Evolutionary conservation across 2,329 filamentous ascomycete species (phyloP), one percentile per base, ranked within the genome.

Genomic region (Mycocentrospora acerina): DNA sequence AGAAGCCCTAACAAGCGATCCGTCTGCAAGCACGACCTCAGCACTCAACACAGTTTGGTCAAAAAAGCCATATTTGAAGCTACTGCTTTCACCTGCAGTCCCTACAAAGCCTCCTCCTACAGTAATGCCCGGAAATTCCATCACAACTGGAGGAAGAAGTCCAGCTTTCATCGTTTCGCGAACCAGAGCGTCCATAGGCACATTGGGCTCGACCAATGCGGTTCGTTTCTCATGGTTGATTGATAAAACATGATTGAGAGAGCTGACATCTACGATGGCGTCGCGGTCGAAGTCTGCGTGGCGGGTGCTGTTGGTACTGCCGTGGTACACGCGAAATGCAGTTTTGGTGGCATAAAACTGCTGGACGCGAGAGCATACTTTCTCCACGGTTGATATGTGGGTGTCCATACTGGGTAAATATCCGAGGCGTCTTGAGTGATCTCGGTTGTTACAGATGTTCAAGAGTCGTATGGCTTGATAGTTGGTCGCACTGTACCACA

Each of bases 291-390:
- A 62, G n/a, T 53, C 48, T 2, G 63, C 60, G 41, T 76, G 75
- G 1, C 86, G 81, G 11, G 86, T 90, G 66, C 80, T 86, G 70
- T 88, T 88, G 16, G 86, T 89, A 2, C 83, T 81, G 51, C 86
- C 86, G 67, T 90, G 86, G 56, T 83, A 87, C 55, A 90, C 48
- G 8, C 61, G 57, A 35, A 65, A 64, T 2, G 60, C 48, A 2
- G 48, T 57, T 31, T 56, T 59, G 14, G 40, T 42, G 15, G 40
- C 34, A 43, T 64, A 55, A 15, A 64, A 64, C 7, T 58, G 46
- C 8, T 48, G 38, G 7, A 62, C 48, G 15, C 44, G 51, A 14
- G 40, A 35, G 29, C 54, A 42, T 8, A 66, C 40, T 13, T 29
- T 32, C n/a, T 55, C 50, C 5, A 64, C 57, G 9, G 45, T 44